Percentiles rank a stretch among this genome's conserved stretches.
Conservation (phyloP, 2,329 filamentous ascomycete species). For the Clarireedia monteithiana region DNA sequence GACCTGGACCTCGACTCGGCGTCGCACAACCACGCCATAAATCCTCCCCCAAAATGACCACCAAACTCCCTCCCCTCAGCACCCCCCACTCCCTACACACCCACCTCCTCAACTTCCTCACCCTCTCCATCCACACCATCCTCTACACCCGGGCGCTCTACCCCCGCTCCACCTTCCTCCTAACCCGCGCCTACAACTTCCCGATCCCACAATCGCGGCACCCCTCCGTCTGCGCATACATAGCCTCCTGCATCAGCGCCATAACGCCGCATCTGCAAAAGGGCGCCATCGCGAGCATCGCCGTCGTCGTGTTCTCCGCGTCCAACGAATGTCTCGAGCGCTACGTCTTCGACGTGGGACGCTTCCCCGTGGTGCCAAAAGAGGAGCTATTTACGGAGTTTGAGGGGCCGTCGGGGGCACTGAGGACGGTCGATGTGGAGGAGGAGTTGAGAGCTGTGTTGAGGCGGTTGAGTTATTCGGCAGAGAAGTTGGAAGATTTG, state of each 20-base stretch:
- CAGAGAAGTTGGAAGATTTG: conserved; percentile 47
- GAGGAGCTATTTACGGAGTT: conserved; percentile 32
- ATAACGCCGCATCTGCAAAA: neutral
- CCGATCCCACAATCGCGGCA: conserved; percentile 64
- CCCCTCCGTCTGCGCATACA: conserved; percentile 51
- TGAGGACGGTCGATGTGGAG: conserved; percentile 55
- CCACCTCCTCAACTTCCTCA: conserved; percentile 58
- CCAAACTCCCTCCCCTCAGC: conserved; percentile 4
- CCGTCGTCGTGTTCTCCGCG: conserved; percentile 29
- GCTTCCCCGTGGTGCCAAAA: conserved; percentile 31
- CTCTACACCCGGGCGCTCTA: conserved; percentile 62
- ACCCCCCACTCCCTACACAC: conserved; percentile 36
- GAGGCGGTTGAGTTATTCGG: conserved; percentile 51
- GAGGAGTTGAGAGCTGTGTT: conserved; percentile 66
- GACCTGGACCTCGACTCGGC: neutral
- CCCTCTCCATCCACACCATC: conserved; percentile 62
- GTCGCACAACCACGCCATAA: neutral
- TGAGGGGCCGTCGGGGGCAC: conserved; percentile 15
- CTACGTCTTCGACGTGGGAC: conserved; percentile 35
- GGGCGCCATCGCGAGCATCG: conserved; percentile 14
- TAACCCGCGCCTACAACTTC: conserved; percentile 61
- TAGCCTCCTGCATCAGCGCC: neutral
- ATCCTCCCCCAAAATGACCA: conserved; percentile 3
- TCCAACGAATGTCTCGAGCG: conserved; percentile 32
- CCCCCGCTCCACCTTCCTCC: conserved; percentile 56